These are phyloP conservation scores for Leucosporidium scottii DNA, from an alignment of 768 basidiomycete species.

Conservation along the genomic window DNA sequence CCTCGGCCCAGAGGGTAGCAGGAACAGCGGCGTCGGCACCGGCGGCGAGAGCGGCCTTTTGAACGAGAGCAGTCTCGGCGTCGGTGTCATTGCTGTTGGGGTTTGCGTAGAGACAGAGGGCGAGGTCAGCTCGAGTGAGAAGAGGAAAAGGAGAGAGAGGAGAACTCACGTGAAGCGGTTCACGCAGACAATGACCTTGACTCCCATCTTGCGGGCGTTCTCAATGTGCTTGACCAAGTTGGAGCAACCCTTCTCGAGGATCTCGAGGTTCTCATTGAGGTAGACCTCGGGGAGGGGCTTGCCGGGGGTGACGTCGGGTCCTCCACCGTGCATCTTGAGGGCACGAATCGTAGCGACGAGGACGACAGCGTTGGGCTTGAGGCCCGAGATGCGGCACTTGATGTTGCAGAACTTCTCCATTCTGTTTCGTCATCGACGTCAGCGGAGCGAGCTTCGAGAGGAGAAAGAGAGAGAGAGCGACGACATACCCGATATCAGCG, in stretches of 20 bases:
- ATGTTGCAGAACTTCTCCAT: constrained; percentile 99
- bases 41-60: constrained; percentile 65
- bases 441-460: not conserved
- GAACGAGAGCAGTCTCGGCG: constrained; percentile 80
- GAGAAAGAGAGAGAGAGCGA: not conserved
- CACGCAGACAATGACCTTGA: constrained; percentile 93
- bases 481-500: constrained; percentile 74
- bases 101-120: not conserved
- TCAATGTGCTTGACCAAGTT: constrained; percentile 89
- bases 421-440: constrained; percentile 37
- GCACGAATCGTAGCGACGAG: constrained; percentile 97
- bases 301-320: constrained; percentile 91
- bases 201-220: constrained; percentile 88
- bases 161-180: constrained; percentile 74
- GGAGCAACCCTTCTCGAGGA: constrained; percentile 81
- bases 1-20: constrained; percentile 96
- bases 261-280: constrained; percentile 83
- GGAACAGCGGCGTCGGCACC: constrained; percentile 93
- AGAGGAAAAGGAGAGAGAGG: not conserved
- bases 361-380: constrained; percentile 86
- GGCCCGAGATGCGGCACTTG: constrained; percentile 88
- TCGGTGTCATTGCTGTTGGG: constrained; percentile 67
- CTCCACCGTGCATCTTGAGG: constrained; percentile 98
- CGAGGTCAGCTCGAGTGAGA: not conserved
- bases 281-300: constrained; percentile 90